A percentile compares a stretch with the other conserved stretches of the same genome.
These are phyloP conservation scores for Sporothrix sp. DNA, from an alignment of 2,329 filamentous ascomycete genomes.

Conservation along the genomic window DNA sequence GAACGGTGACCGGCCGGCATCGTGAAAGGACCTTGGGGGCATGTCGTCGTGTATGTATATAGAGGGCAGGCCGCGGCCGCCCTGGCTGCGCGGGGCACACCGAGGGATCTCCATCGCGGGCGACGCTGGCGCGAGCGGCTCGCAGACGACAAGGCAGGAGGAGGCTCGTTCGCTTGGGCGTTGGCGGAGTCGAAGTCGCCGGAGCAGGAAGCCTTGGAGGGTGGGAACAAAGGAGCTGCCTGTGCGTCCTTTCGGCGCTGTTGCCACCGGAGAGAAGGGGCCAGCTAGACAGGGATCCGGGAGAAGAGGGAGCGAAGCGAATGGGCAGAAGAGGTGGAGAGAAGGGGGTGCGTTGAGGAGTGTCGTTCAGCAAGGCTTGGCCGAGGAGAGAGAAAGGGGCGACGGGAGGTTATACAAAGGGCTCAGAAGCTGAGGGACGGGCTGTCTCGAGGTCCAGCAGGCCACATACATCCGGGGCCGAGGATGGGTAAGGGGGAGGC, in stretches of 20 bases:
- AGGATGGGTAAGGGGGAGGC: constrained; percentile 7
- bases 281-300: constrained; percentile 10
- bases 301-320: not conserved
- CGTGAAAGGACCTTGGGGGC: constrained; percentile 11
- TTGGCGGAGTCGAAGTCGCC: not conserved
- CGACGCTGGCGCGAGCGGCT: no score
- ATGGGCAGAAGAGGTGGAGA: not conserved
- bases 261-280: constrained; percentile 5
- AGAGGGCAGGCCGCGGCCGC: constrained; percentile 15
- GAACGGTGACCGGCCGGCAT: constrained; percentile 8
- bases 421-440: not conserved
- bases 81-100: constrained; percentile 11
- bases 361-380: no score
- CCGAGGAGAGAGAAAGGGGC: no score
- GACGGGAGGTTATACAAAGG: not conserved
- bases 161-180: not conserved
- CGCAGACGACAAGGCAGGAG: not conserved
- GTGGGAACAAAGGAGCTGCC: not conserved
- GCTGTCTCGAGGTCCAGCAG: not conserved
- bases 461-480: no score
- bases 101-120: constrained; percentile 18
- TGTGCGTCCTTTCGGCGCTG: not conserved
- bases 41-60: constrained; percentile 20
- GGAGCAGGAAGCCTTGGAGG: not conserved
- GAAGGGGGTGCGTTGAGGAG: not conserved